Base-by-base conservation (phyloP, 306 rosid species). In the Prunus mira region DNA sequence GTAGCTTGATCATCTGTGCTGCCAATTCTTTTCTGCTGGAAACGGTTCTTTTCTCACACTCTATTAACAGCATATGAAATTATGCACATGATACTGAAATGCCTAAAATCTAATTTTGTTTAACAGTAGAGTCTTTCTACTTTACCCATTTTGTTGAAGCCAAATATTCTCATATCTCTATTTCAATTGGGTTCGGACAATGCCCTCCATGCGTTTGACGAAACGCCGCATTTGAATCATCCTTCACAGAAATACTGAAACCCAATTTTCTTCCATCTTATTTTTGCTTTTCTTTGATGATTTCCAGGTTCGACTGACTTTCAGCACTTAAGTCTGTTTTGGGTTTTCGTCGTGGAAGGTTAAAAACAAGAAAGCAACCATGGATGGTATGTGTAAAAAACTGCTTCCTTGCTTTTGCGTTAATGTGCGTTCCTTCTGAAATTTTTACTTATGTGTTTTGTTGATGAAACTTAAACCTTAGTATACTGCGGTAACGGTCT, bases 341-440 rank as follows among this genome's bases (percentile, higher is more conserved):
- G 30, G 46, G 52, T 56, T 73, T 77, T 70, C 25, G 51, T 73
- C 24, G 50, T 54, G 58, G 82, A 80, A 78, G 63, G 68, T 73
- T 79, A 17, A 32, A 30, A n/a, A 66, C 79, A 58, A 65, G 57
- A 73, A 69, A 77, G 82, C 81, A 79, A 76, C 56, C 83, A 90
- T 88, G 93, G 96, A 90, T 78, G 96, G 96, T 90, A 86, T 51
- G 86, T 84, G 28, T 38, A 58, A 66, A 38, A 46, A 18, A 2
- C 17, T 3, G 8, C 7, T 66, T 25, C 24, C 34, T 68, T 24
- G 72, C 27, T 71, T 12, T 51, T 12, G 17, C 38, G 9, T 52
- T 64, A 43, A 27, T 76, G 13, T 27, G 24, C 43, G 61, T 32
- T 74, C 15, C 1, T 51, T 22, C 2, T 38, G 22, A 20, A 13